Evolutionary conservation across 1,139 yeast genomes (phyloP).

Genomic region (Diutina scorzettiae): DNA sequence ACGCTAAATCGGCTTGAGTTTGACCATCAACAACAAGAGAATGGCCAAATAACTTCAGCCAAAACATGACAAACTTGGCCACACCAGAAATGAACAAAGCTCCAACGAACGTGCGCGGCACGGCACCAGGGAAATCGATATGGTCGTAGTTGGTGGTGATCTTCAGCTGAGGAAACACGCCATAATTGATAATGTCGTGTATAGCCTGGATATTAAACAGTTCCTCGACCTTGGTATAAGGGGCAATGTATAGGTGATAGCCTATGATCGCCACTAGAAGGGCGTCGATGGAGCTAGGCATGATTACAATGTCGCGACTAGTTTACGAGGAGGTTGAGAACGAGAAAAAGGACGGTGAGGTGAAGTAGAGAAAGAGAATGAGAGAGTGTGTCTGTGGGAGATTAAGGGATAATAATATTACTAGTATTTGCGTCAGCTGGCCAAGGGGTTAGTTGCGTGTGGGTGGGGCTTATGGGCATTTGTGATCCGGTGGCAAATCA

Average conservation of each 20-base stretch:
- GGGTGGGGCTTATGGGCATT: too few species aligned
- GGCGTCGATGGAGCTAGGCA: constrained; percentile 13
- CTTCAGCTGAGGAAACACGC: constrained; percentile 29
- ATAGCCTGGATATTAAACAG: constrained; percentile 86
- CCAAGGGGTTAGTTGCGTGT: too few species aligned
- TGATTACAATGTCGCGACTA: too few species aligned
- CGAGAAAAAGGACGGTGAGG: background rate
- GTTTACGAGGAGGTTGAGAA: background rate
- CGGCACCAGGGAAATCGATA: constrained; percentile 70
- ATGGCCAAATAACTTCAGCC: constrained; percentile 12
- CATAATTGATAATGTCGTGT: constrained; percentile 66
- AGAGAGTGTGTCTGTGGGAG: too few species aligned
- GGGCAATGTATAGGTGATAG: constrained; percentile 44
- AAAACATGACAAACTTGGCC: constrained; percentile 19
- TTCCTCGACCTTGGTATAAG: constrained; percentile 89
- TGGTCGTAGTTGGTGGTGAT: constrained; percentile 52
- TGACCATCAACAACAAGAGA: constrained; percentile 15
- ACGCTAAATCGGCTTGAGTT: constrained; percentile 32
- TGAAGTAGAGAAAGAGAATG: background rate
- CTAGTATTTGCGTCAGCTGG: too few species aligned
- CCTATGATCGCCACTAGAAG: constrained; percentile 20
- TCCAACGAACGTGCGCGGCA: constrained; percentile 79
- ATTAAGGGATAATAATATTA: too few species aligned
- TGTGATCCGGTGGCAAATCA: too few species aligned
- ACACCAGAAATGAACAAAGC: constrained; percentile 42